Percentiles rank a stretch among this genome's conserved stretches.
These are phyloP conservation scores for Alternaria viburni DNA, from an alignment of 2,329 filamentous ascomycete species.

Conservation along the genomic window DNA sequence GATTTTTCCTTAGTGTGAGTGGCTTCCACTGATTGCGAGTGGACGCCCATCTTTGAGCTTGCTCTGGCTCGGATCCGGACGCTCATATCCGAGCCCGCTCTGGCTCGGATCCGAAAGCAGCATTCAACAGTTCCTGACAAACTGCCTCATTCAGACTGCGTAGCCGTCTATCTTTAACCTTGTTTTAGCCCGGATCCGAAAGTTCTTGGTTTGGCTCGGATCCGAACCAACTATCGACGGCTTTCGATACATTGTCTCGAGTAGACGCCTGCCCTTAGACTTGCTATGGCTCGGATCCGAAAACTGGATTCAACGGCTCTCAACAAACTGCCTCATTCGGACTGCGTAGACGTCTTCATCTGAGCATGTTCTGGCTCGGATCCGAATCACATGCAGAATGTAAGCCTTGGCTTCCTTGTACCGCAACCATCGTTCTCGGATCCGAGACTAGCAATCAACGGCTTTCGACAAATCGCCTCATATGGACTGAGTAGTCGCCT, in stretches of 20 bases:
- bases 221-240: background rate
- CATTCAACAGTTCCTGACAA: background rate
- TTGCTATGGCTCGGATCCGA: no score
- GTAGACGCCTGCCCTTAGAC: background rate
- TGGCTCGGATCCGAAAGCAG: background rate
- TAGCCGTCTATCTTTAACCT: background rate
- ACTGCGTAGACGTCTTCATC: no score
- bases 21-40: background rate
- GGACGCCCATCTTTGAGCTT: background rate
- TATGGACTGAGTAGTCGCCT: background rate
- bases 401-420: background rate
- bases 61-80: background rate
- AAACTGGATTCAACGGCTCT: no score
- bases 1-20: background rate
- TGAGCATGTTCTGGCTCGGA: background rate
- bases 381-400: background rate
- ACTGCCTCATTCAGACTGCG: background rate
- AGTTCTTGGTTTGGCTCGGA: background rate
- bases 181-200: background rate
- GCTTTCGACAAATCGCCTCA: background rate
- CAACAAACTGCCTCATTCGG: no score
- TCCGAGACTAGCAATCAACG: background rate
- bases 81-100: background rate
- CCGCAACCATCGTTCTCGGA: background rate
- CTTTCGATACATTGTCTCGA: background rate